These are phyloP conservation scores for Dactylellina drechsleri DNA, from an alignment of 2,329 filamentous ascomycete genomes.

Conservation along the genomic window DNA sequence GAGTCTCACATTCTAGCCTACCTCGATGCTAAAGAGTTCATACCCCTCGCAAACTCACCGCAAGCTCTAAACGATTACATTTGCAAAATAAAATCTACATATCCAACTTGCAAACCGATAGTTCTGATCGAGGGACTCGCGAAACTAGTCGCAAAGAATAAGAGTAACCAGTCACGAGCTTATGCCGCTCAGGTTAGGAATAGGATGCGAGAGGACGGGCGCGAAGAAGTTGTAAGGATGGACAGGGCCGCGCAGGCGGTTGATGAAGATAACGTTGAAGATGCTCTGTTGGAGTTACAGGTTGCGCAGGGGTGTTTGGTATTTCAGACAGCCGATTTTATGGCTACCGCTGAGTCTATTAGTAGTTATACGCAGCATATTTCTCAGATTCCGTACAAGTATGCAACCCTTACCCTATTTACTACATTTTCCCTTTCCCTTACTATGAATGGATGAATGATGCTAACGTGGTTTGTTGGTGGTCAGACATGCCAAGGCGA, in stretches of 20 bases:
- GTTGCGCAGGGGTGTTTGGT: slow-evolving; percentile 74
- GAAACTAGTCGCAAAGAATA: slow-evolving; percentile 75
- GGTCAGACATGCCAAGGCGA: slow-evolving; percentile 28
- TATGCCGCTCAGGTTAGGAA: slow-evolving; percentile 73
- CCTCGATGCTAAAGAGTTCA: slow-evolving; percentile 73
- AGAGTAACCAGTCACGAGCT: slow-evolving; percentile 73
- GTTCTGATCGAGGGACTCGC: slow-evolving; percentile 78
- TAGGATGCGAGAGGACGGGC: slow-evolving; percentile 60
- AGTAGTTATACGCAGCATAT: slow-evolving; percentile 80
- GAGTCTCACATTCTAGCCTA: slow-evolving; percentile 73
- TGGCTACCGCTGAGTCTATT: slow-evolving; percentile 79
- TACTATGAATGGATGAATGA: background rate
- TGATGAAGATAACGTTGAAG: slow-evolving; percentile 75
- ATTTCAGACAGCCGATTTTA: slow-evolving; percentile 71
- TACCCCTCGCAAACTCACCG: slow-evolving; percentile 67
- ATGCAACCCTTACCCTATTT: slow-evolving; percentile 54
- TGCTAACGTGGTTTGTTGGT: background rate
- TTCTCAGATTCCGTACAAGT: slow-evolving; percentile 77
- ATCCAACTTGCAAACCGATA: slow-evolving; percentile 69
- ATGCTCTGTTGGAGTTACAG: slow-evolving; percentile 76
- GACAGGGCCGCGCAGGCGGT: slow-evolving; percentile 61
- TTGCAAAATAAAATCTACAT: slow-evolving; percentile 67
- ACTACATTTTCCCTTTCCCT: slow-evolving; percentile 2
- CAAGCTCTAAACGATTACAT: slow-evolving; percentile 70
- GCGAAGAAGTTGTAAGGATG: slow-evolving; percentile 52